These are phyloP conservation scores for Syzygium oleosum DNA, from an alignment of 345 rosid species.

Conservation along the genomic window DNA sequence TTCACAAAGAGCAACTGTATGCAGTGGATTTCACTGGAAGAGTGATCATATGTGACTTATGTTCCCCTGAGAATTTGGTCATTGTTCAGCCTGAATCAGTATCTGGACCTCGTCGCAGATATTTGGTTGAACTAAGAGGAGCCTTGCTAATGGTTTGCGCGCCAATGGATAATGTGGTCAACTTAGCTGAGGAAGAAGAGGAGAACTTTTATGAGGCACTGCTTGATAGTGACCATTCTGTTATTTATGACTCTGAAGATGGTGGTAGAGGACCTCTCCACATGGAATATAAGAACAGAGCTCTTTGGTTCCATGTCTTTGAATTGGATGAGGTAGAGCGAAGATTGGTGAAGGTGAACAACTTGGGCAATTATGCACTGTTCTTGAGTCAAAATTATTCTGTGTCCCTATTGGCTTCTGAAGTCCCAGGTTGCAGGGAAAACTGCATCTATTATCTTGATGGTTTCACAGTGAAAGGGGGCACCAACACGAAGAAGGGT, in stretches of 20 bases:
- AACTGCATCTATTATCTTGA: not conserved
- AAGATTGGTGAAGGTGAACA: not conserved
- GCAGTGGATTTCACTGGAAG: constrained; percentile 1
- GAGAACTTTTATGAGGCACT: constrained; percentile 1
- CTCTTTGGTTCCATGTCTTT: not conserved
- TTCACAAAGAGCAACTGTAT: not conserved
- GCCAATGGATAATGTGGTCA: not conserved
- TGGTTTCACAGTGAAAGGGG: not conserved
- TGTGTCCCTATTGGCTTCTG: not conserved
- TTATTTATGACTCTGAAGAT: not conserved
- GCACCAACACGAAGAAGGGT: not conserved
- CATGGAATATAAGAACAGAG: constrained; percentile 1
- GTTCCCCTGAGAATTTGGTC: not conserved
- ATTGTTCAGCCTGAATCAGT: not conserved
- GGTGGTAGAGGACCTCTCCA: not conserved
- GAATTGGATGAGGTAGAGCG: not conserved
- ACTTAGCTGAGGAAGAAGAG: not conserved
- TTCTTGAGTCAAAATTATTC: not conserved
- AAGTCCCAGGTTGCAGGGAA: not conserved
- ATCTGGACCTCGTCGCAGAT: not conserved
- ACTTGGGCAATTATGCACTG: not conserved
- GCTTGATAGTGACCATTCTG: not conserved
- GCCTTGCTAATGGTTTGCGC: not conserved
- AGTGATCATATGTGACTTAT: not conserved
- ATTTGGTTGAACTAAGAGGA: not conserved